Evolutionary conservation across 2,329 filamentous ascomycete species (phyloP).

Genomic region (Chaetomiaceae sp.): DNA sequence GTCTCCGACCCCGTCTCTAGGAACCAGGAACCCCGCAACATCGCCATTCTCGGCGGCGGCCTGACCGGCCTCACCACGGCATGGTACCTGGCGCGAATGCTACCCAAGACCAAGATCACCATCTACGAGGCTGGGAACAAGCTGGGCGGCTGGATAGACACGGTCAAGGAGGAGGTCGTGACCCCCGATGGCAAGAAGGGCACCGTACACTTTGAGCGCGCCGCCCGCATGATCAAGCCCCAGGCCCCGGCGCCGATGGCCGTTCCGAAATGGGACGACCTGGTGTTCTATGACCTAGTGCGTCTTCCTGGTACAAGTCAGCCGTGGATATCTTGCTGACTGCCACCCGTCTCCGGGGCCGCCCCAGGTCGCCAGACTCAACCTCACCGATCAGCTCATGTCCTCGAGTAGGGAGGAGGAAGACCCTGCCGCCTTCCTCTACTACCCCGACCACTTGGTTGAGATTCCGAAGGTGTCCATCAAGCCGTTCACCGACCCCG

Average conservation of each 20-base stretch:
- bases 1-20: neutral
- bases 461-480: constrained; percentile 37
- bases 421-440: constrained; percentile 68
- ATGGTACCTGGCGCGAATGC: constrained; percentile 67
- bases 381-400: constrained; percentile 53
- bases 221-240: constrained; percentile 71
- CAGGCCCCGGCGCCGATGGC: constrained; percentile 27
- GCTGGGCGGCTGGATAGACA: constrained; percentile 81
- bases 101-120: constrained; percentile 66
- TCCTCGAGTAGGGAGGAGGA: constrained; percentile 42
- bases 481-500: neutral
- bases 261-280: constrained; percentile 49
- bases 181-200: constrained; percentile 49
- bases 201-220: constrained; percentile 72
- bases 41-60: constrained; percentile 74
- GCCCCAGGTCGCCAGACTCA: constrained; percentile 19
- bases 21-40: constrained; percentile 24
- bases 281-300: constrained; percentile 69
- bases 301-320: constrained; percentile 30
- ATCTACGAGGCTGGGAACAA: constrained; percentile 69
- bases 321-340: constrained; percentile 11
- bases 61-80: constrained; percentile 77
- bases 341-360: neutral
- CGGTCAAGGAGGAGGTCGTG: constrained; percentile 54
- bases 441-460: constrained; percentile 81